Evolutionary conservation across 495 filamentous ascomycete species (phyloP).

Genomic region (Aspergillus hancockii): DNA sequence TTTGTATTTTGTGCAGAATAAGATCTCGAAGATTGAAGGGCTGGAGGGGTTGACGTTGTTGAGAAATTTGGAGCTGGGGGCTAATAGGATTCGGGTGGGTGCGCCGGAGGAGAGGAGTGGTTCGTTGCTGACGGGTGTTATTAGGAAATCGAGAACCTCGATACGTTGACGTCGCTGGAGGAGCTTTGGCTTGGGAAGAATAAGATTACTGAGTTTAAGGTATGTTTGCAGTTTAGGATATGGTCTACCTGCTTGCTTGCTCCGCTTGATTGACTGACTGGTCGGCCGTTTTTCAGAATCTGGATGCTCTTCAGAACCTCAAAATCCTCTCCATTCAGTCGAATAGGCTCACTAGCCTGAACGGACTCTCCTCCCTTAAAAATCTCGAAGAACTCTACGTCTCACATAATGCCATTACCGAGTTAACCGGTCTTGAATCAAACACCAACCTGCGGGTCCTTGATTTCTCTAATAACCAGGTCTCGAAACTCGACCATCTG

Average conservation of each 20-base stretch:
- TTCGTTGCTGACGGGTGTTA: constrained; percentile 15
- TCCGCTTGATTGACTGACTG: background rate
- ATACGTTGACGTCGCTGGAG: constrained; percentile 70
- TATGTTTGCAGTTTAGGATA: constrained; percentile 26
- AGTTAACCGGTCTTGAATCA: constrained; percentile 71
- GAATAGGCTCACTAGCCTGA: constrained; percentile 83
- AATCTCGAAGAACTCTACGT: constrained; percentile 94
- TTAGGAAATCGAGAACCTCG: constrained; percentile 86
- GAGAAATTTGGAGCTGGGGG: constrained; percentile 84
- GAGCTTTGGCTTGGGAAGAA: constrained; percentile 98
- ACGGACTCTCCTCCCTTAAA: constrained; percentile 69
- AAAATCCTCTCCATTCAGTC: constrained; percentile 94
- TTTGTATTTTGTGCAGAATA: constrained; percentile 94
- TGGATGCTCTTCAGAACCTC: constrained; percentile 73
- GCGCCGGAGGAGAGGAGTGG: background rate
- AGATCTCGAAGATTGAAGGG: constrained; percentile 82
- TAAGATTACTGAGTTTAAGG: constrained; percentile 86
- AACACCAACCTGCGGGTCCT: constrained; percentile 73
- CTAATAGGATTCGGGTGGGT: constrained; percentile 78
- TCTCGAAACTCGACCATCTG: constrained; percentile 73
- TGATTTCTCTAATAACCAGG: constrained; percentile 88
- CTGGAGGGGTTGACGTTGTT: constrained; percentile 73
- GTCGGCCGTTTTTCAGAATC: constrained; percentile 42
- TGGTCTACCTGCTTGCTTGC: background rate
- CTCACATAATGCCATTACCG: constrained; percentile 90